Evolutionary conservation across 2,329 filamentous ascomycete genomes (phyloP).

Genomic region (Talaromyces sp.): DNA sequence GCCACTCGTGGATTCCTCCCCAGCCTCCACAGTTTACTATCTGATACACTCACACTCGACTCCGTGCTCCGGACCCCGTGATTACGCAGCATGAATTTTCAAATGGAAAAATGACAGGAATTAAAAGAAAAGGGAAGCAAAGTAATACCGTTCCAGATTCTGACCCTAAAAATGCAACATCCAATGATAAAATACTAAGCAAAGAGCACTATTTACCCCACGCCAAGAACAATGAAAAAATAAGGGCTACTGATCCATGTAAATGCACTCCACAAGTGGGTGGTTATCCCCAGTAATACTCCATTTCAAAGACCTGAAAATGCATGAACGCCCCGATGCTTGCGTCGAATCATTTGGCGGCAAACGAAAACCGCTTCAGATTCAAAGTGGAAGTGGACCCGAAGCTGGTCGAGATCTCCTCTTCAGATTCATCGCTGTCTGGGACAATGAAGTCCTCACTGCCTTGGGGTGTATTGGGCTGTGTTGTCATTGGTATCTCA

Average conservation of each 20-base stretch:
- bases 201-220: neutral
- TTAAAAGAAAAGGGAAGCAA: neutral
- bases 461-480: constrained; percentile 36
- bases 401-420: constrained; percentile 20
- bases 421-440: constrained; percentile 52
- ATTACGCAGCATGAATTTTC: neutral
- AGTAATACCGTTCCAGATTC: neutral
- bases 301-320: constrained; percentile 15
- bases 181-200: neutral
- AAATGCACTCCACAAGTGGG: constrained; percentile 13
- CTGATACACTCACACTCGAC: neutral
- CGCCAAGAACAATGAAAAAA: constrained; percentile 13
- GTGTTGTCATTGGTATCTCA: neutral
- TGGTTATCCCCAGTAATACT: constrained; percentile 13
- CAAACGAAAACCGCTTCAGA: constrained; percentile 43
- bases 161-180: neutral
- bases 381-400: constrained; percentile 30
- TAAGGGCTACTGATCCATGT: neutral
- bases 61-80: neutral
- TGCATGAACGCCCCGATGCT: constrained; percentile 7
- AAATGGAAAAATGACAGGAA: neutral
- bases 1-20: constrained; percentile 8
- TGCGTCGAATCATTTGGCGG: constrained; percentile 18
- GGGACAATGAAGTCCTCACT: constrained; percentile 58
- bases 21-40: constrained; percentile 2